phyloP scores from a whole-genome alignment of 768 basidiomycete species.

The Tricholoma saponaceum region DNA sequence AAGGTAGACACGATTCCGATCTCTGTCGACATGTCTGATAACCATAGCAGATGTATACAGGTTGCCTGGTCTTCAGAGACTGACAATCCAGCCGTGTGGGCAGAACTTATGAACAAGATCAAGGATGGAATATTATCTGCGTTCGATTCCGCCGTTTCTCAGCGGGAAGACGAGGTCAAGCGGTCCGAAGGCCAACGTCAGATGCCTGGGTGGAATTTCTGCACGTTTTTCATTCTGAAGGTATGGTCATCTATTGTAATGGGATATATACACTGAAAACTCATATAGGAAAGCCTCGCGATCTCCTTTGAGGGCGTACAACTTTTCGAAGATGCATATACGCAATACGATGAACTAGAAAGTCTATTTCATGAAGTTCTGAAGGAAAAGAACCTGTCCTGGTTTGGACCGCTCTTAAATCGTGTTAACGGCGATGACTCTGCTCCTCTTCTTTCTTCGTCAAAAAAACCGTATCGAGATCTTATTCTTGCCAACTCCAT shows the following conservation, averaged over 20 bases:
- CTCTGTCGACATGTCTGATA: conserved; percentile 12
- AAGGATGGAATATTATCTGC: conserved; percentile 87
- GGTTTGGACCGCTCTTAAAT: conserved; percentile 86
- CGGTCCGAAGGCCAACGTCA: conserved; percentile 85
- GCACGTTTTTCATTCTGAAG: conserved; percentile 95
- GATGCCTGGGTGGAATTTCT: conserved; percentile 99
- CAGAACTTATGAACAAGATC: conserved; percentile 80
- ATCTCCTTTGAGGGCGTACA: conserved; percentile 88
- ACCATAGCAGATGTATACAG: conserved; percentile 65
- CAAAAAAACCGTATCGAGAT: conserved; percentile 84
- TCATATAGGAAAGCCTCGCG: conserved; percentile 84
- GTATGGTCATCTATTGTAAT: conserved; percentile 32
- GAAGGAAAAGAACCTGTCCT: conserved; percentile 81
- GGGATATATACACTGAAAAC: conserved; percentile 15
- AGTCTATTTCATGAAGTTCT: conserved; percentile 70
- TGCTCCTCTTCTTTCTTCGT: conserved; percentile 68
- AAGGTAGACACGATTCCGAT: conserved; percentile 41
- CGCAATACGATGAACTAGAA: conserved; percentile 91
- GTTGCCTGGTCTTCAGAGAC: conserved; percentile 70
- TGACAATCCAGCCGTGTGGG: conserved; percentile 80
- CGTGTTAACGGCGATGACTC: conserved; percentile 73
- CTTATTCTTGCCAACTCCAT: conserved; percentile 88
- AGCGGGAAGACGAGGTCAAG: conserved; percentile 86
- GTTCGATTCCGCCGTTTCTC: conserved; percentile 74
- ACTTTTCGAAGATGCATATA: conserved; percentile 83